Conservation (phyloP, 352 stramenopile genomes). For the Globisporangium mamillatum region DNA sequence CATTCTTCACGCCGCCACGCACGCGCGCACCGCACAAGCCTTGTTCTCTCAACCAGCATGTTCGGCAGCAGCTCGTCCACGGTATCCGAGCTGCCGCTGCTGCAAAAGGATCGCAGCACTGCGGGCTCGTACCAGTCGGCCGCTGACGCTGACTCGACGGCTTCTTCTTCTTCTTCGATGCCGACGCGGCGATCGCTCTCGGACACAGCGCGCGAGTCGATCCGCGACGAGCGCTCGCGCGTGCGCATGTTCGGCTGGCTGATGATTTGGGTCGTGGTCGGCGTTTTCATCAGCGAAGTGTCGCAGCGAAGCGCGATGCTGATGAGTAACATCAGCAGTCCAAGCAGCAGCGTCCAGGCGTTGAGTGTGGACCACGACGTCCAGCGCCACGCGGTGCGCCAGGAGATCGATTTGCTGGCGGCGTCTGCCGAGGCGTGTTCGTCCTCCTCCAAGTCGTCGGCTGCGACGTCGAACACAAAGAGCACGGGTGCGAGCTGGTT, state of each 20-base stretch:
- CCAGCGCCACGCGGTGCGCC: constrained; percentile 45
- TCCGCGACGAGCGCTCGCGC: constrained; percentile 38
- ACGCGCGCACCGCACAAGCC: background rate
- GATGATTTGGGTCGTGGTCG: constrained; percentile 50
- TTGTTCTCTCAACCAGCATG: background rate
- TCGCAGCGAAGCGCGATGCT: constrained; percentile 18
- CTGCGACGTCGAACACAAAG: constrained; percentile 6
- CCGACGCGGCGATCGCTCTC: constrained; percentile 4
- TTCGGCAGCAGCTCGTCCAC: background rate
- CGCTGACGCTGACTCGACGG: background rate
- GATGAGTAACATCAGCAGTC: constrained; percentile 3
- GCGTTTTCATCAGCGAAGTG: constrained; percentile 37
- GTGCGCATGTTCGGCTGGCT: constrained; percentile 38
- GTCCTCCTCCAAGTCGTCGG: background rate
- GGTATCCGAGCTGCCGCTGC: constrained; percentile 22
- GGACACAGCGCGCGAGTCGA: constrained; percentile 14
- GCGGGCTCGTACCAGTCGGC: constrained; percentile 7
- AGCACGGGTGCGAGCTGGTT: constrained; percentile 53
- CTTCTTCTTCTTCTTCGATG: background rate
- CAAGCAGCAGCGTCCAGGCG: constrained; percentile 10
- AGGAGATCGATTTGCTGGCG: constrained; percentile 54
- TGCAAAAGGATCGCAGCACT: constrained; percentile 8
- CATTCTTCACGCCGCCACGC: background rate
- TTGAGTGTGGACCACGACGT: constrained; percentile 18
- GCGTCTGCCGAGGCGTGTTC: constrained; percentile 28